Evolutionary conservation across 202 grass and related monocot genomes (phyloP).

Genomic region (Schoenoplectus triqueter): DNA sequence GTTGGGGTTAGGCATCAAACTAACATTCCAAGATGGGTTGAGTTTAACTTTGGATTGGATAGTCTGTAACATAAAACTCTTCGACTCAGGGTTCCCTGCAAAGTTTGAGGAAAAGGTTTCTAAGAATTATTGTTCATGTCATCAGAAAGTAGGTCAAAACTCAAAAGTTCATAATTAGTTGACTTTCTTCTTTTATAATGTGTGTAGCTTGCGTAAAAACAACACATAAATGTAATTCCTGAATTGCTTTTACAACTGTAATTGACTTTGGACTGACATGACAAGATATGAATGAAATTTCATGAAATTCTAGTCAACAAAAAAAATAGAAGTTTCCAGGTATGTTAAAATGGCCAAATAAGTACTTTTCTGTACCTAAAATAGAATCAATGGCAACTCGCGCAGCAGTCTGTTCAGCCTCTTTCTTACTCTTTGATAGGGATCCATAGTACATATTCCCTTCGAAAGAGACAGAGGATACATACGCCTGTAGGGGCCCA

Average conservation of each 20-base stretch:
- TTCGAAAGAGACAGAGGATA: constrained; percentile 9
- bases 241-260: neutral
- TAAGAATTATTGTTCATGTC: neutral
- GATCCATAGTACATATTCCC: neutral
- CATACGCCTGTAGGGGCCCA: neutral
- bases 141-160: neutral
- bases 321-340: neutral
- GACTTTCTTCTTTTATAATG: neutral
- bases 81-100: constrained; percentile 12
- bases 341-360: neutral
- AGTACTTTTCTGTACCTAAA: constrained; percentile 18
- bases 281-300: neutral
- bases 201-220: neutral
- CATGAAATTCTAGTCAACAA: neutral
- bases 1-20: constrained; percentile 5
- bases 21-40: neutral
- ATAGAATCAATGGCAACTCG: neutral
- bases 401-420: constrained; percentile 1
- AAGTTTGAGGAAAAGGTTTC: neutral
- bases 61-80: constrained; percentile 10
- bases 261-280: neutral
- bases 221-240: neutral
- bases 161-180: neutral
- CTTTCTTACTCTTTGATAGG: constrained; percentile 20
- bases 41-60: constrained; percentile 19